phyloP scores from a whole-genome alignment of 2,329 filamentous ascomycete genomes.

The Penicillium sp. region DNA sequence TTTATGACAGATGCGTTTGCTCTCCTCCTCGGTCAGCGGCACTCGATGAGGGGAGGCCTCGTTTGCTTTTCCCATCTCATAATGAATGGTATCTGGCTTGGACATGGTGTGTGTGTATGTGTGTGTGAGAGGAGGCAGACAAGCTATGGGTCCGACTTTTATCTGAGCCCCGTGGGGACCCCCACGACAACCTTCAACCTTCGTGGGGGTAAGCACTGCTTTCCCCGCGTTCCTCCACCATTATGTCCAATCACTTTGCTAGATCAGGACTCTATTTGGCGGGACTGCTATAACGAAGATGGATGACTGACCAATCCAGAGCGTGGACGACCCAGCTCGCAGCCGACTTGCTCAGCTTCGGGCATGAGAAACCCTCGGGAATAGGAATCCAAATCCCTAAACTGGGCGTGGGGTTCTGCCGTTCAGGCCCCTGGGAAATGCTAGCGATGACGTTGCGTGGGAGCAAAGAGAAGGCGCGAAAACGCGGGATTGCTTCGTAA shows the following conservation, averaged over 20 bases:
- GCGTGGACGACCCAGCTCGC: background rate
- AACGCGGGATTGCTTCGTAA: no score
- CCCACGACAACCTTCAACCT: constrained; percentile 6
- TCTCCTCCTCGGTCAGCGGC: constrained; percentile 35
- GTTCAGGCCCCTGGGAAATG: no score
- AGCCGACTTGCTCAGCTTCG: background rate
- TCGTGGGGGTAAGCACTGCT: constrained; percentile 4
- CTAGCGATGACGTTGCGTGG: no score
- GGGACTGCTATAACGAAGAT: background rate
- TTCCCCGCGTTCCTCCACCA: constrained; percentile 17
- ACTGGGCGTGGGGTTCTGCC: background rate
- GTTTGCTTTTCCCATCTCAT: constrained; percentile 18
- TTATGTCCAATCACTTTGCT: background rate
- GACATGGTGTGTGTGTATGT: constrained; percentile 9
- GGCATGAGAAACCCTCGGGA: background rate
- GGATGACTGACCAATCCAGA: background rate
- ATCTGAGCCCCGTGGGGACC: background rate
- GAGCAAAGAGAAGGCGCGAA: no score
- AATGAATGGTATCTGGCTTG: constrained; percentile 17
- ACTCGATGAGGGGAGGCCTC: constrained; percentile 20
- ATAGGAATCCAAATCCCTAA: background rate
- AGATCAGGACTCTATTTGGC: no score
- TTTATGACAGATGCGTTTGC: constrained; percentile 55
- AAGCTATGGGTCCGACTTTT: background rate
- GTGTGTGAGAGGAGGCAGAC: background rate